A percentile compares a stretch with the other conserved stretches of the same genome.
Evolutionary conservation across 495 filamentous ascomycete species (phyloP).

Genomic region (Trichoderma gamsii): DNA sequence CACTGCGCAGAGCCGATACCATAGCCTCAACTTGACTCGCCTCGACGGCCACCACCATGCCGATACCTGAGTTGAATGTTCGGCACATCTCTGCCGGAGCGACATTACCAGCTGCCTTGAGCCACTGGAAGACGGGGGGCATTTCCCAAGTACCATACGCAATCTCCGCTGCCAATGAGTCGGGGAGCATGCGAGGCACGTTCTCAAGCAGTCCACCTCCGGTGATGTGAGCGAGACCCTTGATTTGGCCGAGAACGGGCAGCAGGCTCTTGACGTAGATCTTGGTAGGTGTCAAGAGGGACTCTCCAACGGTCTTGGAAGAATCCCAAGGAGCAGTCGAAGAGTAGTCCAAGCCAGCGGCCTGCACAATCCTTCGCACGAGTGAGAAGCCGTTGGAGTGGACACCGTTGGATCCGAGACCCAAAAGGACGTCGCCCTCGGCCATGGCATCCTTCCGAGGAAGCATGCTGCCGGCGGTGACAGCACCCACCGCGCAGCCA

Average conservation of each 20-base stretch:
- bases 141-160: slow-evolving; percentile 66
- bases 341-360: slow-evolving; percentile 59
- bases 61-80: slow-evolving; percentile 91
- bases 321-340: slow-evolving; percentile 68
- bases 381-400: slow-evolving; percentile 97
- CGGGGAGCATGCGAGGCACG: slow-evolving; percentile 85
- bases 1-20: slow-evolving; percentile 45
- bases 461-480: slow-evolving; percentile 60
- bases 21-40: slow-evolving; percentile 49
- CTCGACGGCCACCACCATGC: slow-evolving; percentile 81
- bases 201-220: slow-evolving; percentile 90
- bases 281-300: slow-evolving; percentile 69
- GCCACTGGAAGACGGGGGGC: slow-evolving; percentile 75
- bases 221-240: slow-evolving; percentile 94
- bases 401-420: slow-evolving; percentile 71
- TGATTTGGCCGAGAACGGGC: slow-evolving; percentile 56
- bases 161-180: slow-evolving; percentile 65
- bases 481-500: slow-evolving; percentile 79
- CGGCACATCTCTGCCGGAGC: slow-evolving; percentile 70
- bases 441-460: slow-evolving; percentile 71
- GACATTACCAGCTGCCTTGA: slow-evolving; percentile 71
- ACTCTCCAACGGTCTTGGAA: slow-evolving; percentile 54
- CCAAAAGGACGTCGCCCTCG: slow-evolving; percentile 75
- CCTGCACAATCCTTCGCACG: slow-evolving; percentile 76
- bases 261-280: slow-evolving; percentile 77